These are phyloP conservation scores for Magnusiomyces ingens DNA, from an alignment of 1,139 yeast species.

Conservation along the genomic window DNA sequence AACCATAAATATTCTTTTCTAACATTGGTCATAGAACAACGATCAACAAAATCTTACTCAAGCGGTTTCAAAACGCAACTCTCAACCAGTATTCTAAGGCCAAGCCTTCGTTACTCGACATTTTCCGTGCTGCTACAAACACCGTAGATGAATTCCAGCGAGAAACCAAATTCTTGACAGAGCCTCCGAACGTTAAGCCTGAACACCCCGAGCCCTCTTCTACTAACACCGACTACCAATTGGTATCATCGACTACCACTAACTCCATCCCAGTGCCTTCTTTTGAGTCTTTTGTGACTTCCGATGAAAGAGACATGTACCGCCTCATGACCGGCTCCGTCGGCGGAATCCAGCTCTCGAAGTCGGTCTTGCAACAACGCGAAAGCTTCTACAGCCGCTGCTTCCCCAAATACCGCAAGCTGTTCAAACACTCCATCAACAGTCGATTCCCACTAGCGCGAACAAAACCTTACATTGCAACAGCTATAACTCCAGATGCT, in stretches of 20 bases:
- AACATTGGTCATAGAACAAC: too few species aligned
- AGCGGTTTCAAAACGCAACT: too few species aligned
- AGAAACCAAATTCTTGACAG: neutral
- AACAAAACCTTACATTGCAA: constrained; percentile 46
- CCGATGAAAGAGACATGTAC: neutral
- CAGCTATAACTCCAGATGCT: constrained; percentile 60
- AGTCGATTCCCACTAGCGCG: constrained; percentile 45
- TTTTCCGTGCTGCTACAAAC: neutral
- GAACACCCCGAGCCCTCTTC: too few species aligned
- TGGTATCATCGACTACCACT: neutral
- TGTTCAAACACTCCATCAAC: constrained; percentile 59
- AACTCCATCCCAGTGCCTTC: neutral
- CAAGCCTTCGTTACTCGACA: neutral
- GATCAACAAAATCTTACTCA: too few species aligned
- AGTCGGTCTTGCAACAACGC: constrained; percentile 23
- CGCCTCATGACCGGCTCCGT: neutral
- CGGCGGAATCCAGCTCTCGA: constrained; percentile 10
- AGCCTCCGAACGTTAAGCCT: neutral
- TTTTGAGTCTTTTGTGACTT: neutral
- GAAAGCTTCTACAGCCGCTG: constrained; percentile 53
- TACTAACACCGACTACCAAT: neutral
- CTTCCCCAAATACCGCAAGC: constrained; percentile 74
- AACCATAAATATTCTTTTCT: too few species aligned
- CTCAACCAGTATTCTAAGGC: neutral
- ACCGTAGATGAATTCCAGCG: neutral